Conservation (phyloP, 129 eudicot species). For the Gnaphalium uliginosum region DNA sequence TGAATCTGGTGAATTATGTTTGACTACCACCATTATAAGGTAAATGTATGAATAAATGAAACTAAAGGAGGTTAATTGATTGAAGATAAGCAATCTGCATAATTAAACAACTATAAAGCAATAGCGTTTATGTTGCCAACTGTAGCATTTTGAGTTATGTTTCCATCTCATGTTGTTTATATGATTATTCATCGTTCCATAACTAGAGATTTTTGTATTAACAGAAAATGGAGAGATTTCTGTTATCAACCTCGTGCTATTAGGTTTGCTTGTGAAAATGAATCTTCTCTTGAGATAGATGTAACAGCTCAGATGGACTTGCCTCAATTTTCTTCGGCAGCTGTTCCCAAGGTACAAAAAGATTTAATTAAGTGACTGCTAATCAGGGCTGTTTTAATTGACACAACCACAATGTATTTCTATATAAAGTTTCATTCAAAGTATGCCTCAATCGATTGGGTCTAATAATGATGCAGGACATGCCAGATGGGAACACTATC, state of each 20-base stretch:
- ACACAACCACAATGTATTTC: neutral
- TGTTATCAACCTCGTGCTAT: slow-evolving; percentile 57
- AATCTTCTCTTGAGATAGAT: slow-evolving; percentile 39
- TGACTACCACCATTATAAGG: too few species aligned
- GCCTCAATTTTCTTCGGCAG: slow-evolving; percentile 82
- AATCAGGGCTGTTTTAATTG: neutral
- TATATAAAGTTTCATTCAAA: slow-evolving; percentile 1
- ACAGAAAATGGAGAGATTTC: slow-evolving; percentile 81
- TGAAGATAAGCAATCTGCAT: neutral
- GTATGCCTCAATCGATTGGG: slow-evolving; percentile 1
- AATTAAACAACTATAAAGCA: slow-evolving; percentile 10
- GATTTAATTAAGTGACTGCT: slow-evolving; percentile 5
- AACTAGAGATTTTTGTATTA: slow-evolving; percentile 2
- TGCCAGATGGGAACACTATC: slow-evolving; percentile 25
- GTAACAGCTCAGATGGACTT: slow-evolving; percentile 41
- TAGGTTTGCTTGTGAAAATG: slow-evolving; percentile 57
- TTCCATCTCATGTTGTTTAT: slow-evolving; percentile 4
- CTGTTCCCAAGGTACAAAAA: slow-evolving; percentile 67
- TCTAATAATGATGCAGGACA: slow-evolving; percentile 37
- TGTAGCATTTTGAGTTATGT: slow-evolving; percentile 14
- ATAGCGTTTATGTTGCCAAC: slow-evolving; percentile 1
- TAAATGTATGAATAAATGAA: too few species aligned
- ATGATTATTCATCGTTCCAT: slow-evolving; percentile 4
- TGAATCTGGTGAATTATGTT: too few species aligned
- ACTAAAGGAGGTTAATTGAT: slow-evolving; percentile 4